Conservation (phyloP, 2,329 filamentous ascomycete species). For the Capronia coronata region DNA sequence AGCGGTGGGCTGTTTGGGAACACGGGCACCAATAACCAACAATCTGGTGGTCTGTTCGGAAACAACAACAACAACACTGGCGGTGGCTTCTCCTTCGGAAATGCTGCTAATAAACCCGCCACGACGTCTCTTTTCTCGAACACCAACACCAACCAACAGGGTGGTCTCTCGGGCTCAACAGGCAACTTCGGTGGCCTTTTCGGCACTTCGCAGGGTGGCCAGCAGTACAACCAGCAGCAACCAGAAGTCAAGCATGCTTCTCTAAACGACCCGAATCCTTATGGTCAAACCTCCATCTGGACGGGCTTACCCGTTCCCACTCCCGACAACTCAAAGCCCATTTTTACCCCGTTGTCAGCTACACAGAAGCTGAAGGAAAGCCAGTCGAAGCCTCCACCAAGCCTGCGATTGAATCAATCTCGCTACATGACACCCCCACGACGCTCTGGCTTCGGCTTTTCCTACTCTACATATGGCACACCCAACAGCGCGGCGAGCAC, state of each 20-base stretch:
- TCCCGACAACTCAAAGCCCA: constrained; percentile 69
- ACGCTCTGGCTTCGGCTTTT: constrained; percentile 76
- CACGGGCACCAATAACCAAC: constrained; percentile 35
- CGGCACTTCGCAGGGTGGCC: constrained; percentile 48
- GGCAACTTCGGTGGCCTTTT: constrained; percentile 44
- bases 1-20: constrained; percentile 39
- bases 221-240: constrained; percentile 46
- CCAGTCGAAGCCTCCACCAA: constrained; percentile 39
- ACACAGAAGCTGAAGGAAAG: constrained; percentile 70
- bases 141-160: constrained; percentile 33
- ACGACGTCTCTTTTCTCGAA: constrained; percentile 55
- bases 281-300: constrained; percentile 83
- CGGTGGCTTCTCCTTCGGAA: constrained; percentile 46
- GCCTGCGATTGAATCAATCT: constrained; percentile 54
- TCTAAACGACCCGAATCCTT: constrained; percentile 76
- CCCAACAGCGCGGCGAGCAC: constrained; percentile 66
- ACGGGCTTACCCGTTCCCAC: constrained; percentile 59
- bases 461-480: constrained; percentile 84
- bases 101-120: constrained; percentile 38
- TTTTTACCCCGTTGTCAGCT: constrained; percentile 80
- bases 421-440: constrained; percentile 79
- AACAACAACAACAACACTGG: constrained; percentile 24
- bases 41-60: constrained; percentile 27
- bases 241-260: constrained; percentile 66
- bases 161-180: constrained; percentile 38